A percentile compares a stretch with the other conserved stretches of the same genome.
Evolutionary conservation across 495 filamentous ascomycete species (phyloP).

Genomic region (Physcia stellaris): DNA sequence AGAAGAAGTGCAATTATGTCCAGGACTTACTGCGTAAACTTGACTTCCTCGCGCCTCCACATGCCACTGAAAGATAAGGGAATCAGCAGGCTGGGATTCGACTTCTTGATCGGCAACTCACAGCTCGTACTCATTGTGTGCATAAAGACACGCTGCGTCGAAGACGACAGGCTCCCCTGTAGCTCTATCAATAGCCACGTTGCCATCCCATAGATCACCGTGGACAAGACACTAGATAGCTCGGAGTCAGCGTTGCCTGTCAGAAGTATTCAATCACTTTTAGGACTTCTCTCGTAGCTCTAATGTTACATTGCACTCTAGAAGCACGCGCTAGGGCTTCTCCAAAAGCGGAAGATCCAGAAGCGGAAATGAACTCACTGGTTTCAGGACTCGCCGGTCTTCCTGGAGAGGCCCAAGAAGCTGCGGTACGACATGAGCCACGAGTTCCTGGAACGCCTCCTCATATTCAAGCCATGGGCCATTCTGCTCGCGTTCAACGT

Average conservation of each 20-base stretch:
- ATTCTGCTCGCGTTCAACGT: constrained; percentile 19
- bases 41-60: constrained; percentile 9
- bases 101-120: too few species aligned
- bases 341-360: too few species aligned
- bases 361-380: too few species aligned
- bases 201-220: constrained; percentile 36
- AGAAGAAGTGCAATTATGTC: too few species aligned
- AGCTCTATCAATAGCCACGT: constrained; percentile 21
- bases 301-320: too few species aligned
- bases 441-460: constrained; percentile 9
- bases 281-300: too few species aligned
- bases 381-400: constrained; percentile 25
- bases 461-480: constrained; percentile 20
- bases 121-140: constrained; percentile 30
- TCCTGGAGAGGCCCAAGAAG: constrained; percentile 27
- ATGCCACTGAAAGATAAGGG: too few species aligned
- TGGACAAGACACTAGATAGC: constrained; percentile 35
- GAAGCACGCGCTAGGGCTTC: too few species aligned
- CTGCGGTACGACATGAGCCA: constrained; percentile 26
- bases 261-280: too few species aligned
- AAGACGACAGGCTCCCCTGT: constrained; percentile 26
- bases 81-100: too few species aligned
- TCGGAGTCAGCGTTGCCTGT: too few species aligned
- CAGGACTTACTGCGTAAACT: too few species aligned
- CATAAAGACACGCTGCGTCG: constrained; percentile 33